Evolutionary conservation across 768 basidiomycete species (phyloP).

Genomic region (Lentinula aciculospora): DNA sequence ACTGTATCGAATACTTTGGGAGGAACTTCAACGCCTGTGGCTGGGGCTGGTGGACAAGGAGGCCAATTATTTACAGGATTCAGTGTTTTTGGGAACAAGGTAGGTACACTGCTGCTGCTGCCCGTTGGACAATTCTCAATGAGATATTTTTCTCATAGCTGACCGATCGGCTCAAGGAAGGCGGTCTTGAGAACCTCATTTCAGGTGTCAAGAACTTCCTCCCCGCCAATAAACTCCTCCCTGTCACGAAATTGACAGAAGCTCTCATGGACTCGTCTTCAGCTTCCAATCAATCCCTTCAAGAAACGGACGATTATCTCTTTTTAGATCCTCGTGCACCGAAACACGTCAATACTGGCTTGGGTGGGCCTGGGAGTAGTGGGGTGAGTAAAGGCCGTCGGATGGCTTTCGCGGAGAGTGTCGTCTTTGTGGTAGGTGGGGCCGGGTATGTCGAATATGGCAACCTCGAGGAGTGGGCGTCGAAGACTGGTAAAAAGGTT

Average conservation of each 20-base stretch:
- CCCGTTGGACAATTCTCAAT: not conserved
- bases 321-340: slow-evolving; percentile 89
- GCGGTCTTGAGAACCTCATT: slow-evolving; percentile 94
- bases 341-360: slow-evolving; percentile 43
- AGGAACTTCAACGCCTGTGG: slow-evolving; percentile 60
- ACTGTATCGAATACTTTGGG: slow-evolving; percentile 55
- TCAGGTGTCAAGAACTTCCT: slow-evolving; percentile 98
- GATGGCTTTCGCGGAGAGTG: slow-evolving; percentile 83
- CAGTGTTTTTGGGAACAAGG: slow-evolving; percentile 85
- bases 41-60: slow-evolving; percentile 62
- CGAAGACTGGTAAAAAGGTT: slow-evolving; percentile 73
- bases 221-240: slow-evolving; percentile 89
- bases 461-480: slow-evolving; percentile 92
- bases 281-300: slow-evolving; percentile 89
- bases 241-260: slow-evolving; percentile 88
- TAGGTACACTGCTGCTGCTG: slow-evolving; percentile 27
- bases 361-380: slow-evolving; percentile 43
- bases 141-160: slow-evolving; percentile 44
- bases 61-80: slow-evolving; percentile 93
- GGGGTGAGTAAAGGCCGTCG: slow-evolving; percentile 38
- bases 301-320: slow-evolving; percentile 94
- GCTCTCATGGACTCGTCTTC: slow-evolving; percentile 96
- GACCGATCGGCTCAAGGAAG: slow-evolving; percentile 89
- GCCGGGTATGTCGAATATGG: slow-evolving; percentile 98
- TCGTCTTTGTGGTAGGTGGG: slow-evolving; percentile 94